phyloP scores from a whole-genome alignment of 768 basidiomycete species.

The Suillus discolor region DNA sequence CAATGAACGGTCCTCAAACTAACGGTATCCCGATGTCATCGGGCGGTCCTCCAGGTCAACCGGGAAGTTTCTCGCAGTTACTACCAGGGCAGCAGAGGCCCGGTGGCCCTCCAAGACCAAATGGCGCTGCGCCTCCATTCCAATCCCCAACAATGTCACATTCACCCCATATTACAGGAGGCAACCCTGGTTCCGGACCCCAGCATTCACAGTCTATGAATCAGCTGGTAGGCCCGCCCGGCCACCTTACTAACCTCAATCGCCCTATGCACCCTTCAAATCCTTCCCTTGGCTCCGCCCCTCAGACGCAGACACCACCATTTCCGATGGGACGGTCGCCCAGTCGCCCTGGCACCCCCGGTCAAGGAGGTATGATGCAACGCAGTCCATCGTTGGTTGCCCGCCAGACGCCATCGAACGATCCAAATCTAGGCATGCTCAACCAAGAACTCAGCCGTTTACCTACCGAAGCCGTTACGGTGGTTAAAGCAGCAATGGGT shows the following conservation, averaged over 20 bases:
- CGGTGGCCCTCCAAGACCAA: slow-evolving; percentile 37
- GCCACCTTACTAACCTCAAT: slow-evolving; percentile 49
- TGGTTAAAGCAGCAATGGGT: slow-evolving; percentile 46
- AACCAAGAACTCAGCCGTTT: slow-evolving; percentile 47
- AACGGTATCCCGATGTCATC: slow-evolving; percentile 47
- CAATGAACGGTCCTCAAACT: slow-evolving; percentile 39
- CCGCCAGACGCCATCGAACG: slow-evolving; percentile 44
- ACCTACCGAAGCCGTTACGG: slow-evolving; percentile 34
- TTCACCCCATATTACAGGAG: slow-evolving; percentile 52
- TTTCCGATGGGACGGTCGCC: slow-evolving; percentile 56
- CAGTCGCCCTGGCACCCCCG: slow-evolving; percentile 61
- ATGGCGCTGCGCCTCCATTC: slow-evolving; percentile 50
- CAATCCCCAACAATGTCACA: slow-evolving; percentile 68
- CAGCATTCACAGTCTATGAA: slow-evolving; percentile 45
- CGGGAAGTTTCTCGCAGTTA: slow-evolving; percentile 36
- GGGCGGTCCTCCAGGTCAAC: slow-evolving; percentile 29
- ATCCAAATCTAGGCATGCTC: slow-evolving; percentile 25
- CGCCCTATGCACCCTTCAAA: slow-evolving; percentile 55
- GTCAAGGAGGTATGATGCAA: slow-evolving; percentile 46
- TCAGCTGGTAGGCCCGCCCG: slow-evolving; percentile 50
- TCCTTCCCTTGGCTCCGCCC: slow-evolving; percentile 39
- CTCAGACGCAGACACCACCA: slow-evolving; percentile 41
- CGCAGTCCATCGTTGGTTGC: slow-evolving; percentile 59
- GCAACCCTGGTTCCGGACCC: slow-evolving; percentile 32
- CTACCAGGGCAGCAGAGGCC: slow-evolving; percentile 36